These are phyloP conservation scores for Sphaerulina musiva DNA, from an alignment of 2,329 filamentous ascomycete species.

Conservation along the genomic window DNA sequence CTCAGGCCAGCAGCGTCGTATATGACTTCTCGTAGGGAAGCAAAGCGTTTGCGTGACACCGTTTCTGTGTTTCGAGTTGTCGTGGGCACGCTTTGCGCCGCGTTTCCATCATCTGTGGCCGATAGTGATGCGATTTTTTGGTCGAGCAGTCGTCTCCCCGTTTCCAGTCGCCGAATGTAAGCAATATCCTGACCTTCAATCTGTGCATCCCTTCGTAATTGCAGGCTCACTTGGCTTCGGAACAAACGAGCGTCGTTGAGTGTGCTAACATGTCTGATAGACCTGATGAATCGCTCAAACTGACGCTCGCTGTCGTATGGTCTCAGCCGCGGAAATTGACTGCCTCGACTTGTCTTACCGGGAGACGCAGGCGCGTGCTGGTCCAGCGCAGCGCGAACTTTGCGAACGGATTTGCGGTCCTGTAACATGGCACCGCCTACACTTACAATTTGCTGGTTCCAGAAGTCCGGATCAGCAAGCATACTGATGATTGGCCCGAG, in stretches of 20 bases:
- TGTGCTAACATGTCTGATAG: slow-evolving; percentile 81
- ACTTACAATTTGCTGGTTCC: slow-evolving; percentile 94
- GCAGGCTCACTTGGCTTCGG: slow-evolving; percentile 83
- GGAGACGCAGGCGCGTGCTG: slow-evolving; percentile 80
- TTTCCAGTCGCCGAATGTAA: slow-evolving; percentile 83
- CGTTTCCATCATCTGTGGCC: slow-evolving; percentile 49
- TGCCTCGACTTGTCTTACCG: slow-evolving; percentile 22
- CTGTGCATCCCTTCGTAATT: slow-evolving; percentile 76
- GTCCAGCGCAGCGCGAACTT: slow-evolving; percentile 83
- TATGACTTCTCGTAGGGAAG: slow-evolving; percentile 75
- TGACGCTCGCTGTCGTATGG: slow-evolving; percentile 81
- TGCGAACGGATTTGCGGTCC: slow-evolving; percentile 89
- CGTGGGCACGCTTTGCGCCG: slow-evolving; percentile 37
- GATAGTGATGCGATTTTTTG: slow-evolving; percentile 73
- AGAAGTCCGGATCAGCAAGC: slow-evolving; percentile 86
- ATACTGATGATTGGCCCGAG: slow-evolving; percentile 72
- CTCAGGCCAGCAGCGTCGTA: slow-evolving; percentile 85
- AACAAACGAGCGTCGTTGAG: slow-evolving; percentile 89
- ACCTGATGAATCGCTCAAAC: slow-evolving; percentile 89
- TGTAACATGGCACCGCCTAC: slow-evolving; percentile 70
- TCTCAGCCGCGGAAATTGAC: slow-evolving; percentile 69
- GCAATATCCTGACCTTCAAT: slow-evolving; percentile 74
- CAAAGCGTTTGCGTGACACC: slow-evolving; percentile 64
- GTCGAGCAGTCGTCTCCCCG: slow-evolving; percentile 82
- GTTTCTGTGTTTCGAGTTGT: slow-evolving; percentile 28